Conservation (phyloP, 768 basidiomycete genomes). For the Roridomyces roridus region DNA sequence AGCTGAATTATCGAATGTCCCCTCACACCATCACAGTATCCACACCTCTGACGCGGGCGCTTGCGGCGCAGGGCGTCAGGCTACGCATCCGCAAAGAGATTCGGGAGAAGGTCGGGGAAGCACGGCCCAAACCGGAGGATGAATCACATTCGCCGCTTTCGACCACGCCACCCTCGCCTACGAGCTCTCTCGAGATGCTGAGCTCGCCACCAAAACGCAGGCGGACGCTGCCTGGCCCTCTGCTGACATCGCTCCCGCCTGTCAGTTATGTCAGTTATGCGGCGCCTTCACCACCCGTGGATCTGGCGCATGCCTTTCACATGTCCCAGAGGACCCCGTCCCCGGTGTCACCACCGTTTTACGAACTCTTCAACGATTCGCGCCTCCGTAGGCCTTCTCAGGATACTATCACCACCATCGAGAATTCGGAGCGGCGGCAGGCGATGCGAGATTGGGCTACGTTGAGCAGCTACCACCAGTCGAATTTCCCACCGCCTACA, state of each 20-base stretch:
- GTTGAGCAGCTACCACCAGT: no score
- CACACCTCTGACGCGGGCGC: conserved; percentile 43
- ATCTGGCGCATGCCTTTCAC: background rate
- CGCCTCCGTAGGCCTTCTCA: conserved; percentile 1
- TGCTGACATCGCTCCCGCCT: background rate
- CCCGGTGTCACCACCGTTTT: no score
- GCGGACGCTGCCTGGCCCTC: conserved; percentile 11
- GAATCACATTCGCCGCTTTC: background rate
- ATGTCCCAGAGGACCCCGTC: no score
- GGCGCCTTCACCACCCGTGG: background rate
- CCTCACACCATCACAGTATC: conserved; percentile 34
- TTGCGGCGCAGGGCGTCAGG: conserved; percentile 51
- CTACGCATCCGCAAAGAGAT: conserved; percentile 48
- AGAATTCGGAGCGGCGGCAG: no score
- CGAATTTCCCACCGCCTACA: background rate
- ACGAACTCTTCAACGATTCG: background rate
- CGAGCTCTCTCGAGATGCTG: background rate
- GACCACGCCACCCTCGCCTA: background rate
- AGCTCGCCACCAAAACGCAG: conserved; percentile 22
- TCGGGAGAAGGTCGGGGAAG: conserved; percentile 12
- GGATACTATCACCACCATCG: no score
- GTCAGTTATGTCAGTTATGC: background rate
- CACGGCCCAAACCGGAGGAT: background rate
- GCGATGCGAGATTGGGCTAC: no score
- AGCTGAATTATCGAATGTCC: background rate